Evolutionary conservation across 2,329 filamentous ascomycete genomes (phyloP).

Genomic region (Dendryphion nanum): DNA sequence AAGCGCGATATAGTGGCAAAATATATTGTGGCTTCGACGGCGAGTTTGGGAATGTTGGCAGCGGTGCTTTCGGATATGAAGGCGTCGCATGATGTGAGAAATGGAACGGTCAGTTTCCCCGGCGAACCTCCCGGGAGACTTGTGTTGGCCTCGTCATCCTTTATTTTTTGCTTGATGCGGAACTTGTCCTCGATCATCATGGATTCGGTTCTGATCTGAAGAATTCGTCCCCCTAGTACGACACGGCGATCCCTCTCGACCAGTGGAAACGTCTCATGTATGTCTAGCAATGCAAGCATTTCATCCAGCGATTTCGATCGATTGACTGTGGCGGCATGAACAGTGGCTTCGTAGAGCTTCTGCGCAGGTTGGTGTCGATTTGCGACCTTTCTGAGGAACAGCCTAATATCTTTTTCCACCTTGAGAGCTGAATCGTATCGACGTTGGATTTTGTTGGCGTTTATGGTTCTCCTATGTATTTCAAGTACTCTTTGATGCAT

Average conservation of each 20-base stretch:
- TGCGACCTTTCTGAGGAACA: constrained; percentile 17
- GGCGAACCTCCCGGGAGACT: constrained; percentile 14
- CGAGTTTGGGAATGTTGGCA: constrained; percentile 38
- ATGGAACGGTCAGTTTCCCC: constrained; percentile 7
- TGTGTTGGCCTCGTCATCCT: background rate
- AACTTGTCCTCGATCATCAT: constrained; percentile 30
- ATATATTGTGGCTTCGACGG: constrained; percentile 36
- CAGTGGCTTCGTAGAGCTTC: constrained; percentile 40
- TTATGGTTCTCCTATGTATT: too few species aligned
- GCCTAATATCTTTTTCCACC: constrained; percentile 17
- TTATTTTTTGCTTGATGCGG: constrained; percentile 4
- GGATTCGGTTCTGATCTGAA: constrained; percentile 28
- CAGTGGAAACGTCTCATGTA: constrained; percentile 15
- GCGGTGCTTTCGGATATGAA: constrained; percentile 29
- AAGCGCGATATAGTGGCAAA: constrained; percentile 30
- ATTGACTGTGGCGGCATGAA: constrained; percentile 19
- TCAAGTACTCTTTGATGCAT: too few species aligned
- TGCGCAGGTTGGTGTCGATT: constrained; percentile 37
- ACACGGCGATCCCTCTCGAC: constrained; percentile 30
- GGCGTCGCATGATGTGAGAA: constrained; percentile 24
- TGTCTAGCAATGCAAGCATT: constrained; percentile 13
- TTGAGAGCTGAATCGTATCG: constrained; percentile 12
- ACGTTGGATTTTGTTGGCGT: background rate
- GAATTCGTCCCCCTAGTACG: constrained; percentile 21
- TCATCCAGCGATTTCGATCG: constrained; percentile 13